Evolutionary conservation across 179 eudicot genomes (phyloP), one percentile per base, ranked within the genome.

Genomic region (Drosera spatulata): DNA sequence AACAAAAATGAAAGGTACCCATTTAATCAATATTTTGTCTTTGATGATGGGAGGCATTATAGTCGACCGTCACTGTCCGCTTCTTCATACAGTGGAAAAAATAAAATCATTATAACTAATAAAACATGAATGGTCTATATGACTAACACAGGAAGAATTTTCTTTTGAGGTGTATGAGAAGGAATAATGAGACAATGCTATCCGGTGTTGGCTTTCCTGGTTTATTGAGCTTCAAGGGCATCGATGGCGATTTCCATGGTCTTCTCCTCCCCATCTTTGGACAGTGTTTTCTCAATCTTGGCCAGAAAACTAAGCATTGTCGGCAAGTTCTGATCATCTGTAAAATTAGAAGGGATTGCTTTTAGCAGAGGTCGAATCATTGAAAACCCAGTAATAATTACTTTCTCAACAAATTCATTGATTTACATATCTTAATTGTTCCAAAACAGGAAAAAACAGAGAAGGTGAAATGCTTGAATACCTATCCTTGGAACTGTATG

Each of bases 401-500:
- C 4, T 12, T 48, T 10, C 2, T 50, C 13, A 10, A 61, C 12
- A 12, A 61, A 50, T n/a, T 13, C 4, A 49, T 4, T 15, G 4
- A 11, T 42, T 11, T 22, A 22, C 22, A 2, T 59, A 43, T 48
- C 4, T 10, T 48, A 3, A 11, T 44, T 8, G 37, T 22, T 7
- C 15, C 9, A 5, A 43, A 41, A 10, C 10, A 12, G 42, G 37
- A 47, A 39, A 54, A 49, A 10, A 48, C 41, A 15, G 6, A 9
- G 53, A 6, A 10, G 0, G 56, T 57, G 10, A 12, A 54, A 10
- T 8, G 58, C 7, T 12, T 10, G 64, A 51, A 58, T 69, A 84
- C 97, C 88, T 63, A 84, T 69, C 70, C 88, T 79, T 42, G 95
- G 95, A 38, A 87, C 65, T 4, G 91, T 87, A 55, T 84, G 95